Base-by-base conservation (phyloP, 768 basidiomycete genomes). In the Dentipellis fragilis region DNA sequence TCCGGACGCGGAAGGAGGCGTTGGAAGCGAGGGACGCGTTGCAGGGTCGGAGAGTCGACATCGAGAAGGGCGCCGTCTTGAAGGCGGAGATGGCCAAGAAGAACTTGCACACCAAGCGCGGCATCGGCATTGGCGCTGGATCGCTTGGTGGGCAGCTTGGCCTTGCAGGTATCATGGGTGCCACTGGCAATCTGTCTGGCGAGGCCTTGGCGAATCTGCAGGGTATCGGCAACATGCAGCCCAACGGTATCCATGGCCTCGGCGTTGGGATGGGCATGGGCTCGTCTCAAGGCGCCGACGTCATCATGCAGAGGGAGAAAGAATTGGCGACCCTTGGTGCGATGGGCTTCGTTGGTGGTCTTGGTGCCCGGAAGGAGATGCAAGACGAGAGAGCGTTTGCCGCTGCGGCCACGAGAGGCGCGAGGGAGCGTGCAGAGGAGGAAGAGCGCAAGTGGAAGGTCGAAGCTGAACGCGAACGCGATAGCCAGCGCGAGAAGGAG, bases 41-140 rank as follows among this genome's bases (percentile, higher is more conserved):
- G 5, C 93, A 94, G 67, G 93, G 95, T 5, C 78, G 87, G 53
- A 79, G 91, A 55, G 89, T 98, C 37, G 96, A 98, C 64, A 82
- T 89, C 35, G 89, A 97, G 69, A 93, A 92, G 64, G 93, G 93
- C 12, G 84, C 90, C 0, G 86, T 93, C 2, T 69, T 99, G 39
- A 98, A 97, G 69, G 96, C 95, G 19, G 96, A 98, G 72, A 97
- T 99, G 94, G 96, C 96, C 17, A 98, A 98, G 82, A 99, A 99
- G 80, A 98, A 99, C 66, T 71, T 99, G 39, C 95, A 99, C 66
- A 95, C 93, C 17, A 96, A 95, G 73, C 77, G 91, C 39, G 89
- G 89, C 2, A 84, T 92, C 21, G 89, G 89, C n/a, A 45, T 45
- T 19, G 42, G 42, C 19, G 42, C 42, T 45, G 42, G 42, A 6